Evolutionary conservation across 2,329 filamentous ascomycete genomes (phyloP), one percentile per base, ranked within the genome.

Genomic region (Calonectria crousiana): DNA sequence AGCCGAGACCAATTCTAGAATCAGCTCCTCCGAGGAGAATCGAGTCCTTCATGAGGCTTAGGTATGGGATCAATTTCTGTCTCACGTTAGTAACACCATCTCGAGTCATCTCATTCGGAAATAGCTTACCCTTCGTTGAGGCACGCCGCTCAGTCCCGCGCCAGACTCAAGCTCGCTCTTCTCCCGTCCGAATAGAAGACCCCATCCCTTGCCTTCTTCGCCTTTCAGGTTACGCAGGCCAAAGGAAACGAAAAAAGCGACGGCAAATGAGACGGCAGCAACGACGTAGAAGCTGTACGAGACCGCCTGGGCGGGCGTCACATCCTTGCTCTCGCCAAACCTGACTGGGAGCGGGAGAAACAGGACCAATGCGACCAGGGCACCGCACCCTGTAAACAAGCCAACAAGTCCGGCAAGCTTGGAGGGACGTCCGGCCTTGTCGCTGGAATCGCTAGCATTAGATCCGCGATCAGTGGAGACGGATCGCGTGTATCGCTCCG

Each of bases 371-470:
- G 97, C 95, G 6, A 99, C 89, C 6, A 99, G 89, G 18, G 97
- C 97, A 74, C 97, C 97, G 80, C 95, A 95, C 30, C 97, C 97
- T 10, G 97, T 98, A 82, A 97, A 98, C 73, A 98, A 88, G 6
- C 97, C 97, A 6, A 99, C 97, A 66, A 96, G 92, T 0, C 97
- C 97, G 20, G 97, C 96, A 32, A 99, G 89, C 23, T 88, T 87
- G 1, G 89, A 89, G 2, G 90, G 88, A 75, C 89, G 89, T n/a
- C 85, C 84, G 58, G 77, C 82, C 78, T 77, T 80, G 49, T 75
- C 77, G 53, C 74, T 79, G 5, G 77, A 75, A 51, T 81, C 26
- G 56, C 56, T 62, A 13, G 34, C 81, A 5, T 77, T 77, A 4
- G 76, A 68, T 14, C 76, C 74, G 23, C 78, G 75, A 14, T 83